Evolutionary conservation across 225 moss, liverwort and hornwort genomes (phyloP).

Genomic region (Physcomitrellopsis africana): DNA sequence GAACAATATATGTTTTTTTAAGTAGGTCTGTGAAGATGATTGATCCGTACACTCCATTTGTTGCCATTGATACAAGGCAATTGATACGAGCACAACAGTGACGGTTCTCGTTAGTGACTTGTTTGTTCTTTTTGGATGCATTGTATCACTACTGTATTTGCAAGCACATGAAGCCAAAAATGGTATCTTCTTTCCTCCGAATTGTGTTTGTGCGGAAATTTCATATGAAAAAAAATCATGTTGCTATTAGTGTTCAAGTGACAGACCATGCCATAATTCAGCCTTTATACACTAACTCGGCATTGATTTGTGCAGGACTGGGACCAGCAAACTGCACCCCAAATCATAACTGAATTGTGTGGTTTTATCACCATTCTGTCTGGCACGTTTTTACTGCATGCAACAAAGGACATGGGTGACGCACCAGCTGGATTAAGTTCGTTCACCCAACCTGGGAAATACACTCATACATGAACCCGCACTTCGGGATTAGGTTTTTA

Average conservation of each 20-base stretch:
- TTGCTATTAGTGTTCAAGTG: constrained; percentile 3
- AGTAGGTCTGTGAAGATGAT: not conserved
- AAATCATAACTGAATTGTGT: constrained; percentile 89
- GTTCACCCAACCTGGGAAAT: constrained; percentile 58
- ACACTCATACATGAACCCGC: constrained; percentile 44
- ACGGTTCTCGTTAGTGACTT: not conserved
- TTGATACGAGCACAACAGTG: not conserved
- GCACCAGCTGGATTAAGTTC: constrained; percentile 75
- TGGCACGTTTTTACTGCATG: constrained; percentile 98
- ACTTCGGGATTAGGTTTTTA: constrained; percentile 53
- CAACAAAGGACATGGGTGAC: constrained; percentile 91
- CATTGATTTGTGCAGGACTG: constrained; percentile 71
- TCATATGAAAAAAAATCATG: not conserved
- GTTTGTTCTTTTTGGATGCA: not conserved
- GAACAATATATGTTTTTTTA: not conserved
- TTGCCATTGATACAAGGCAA: not conserved
- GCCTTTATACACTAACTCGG: constrained; percentile 15
- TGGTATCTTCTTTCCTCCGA: not conserved
- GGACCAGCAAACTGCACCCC: constrained; percentile 73
- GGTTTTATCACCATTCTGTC: constrained; percentile 92
- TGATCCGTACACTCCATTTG: not conserved
- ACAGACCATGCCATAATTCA: not conserved
- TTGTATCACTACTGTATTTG: not conserved
- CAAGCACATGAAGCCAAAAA: not conserved
- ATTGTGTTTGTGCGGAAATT: not conserved